Percentiles rank a stretch among this genome's conserved stretches.
Conservation (phyloP, 768 basidiomycete genomes). For the Pleurotus eryngii region DNA sequence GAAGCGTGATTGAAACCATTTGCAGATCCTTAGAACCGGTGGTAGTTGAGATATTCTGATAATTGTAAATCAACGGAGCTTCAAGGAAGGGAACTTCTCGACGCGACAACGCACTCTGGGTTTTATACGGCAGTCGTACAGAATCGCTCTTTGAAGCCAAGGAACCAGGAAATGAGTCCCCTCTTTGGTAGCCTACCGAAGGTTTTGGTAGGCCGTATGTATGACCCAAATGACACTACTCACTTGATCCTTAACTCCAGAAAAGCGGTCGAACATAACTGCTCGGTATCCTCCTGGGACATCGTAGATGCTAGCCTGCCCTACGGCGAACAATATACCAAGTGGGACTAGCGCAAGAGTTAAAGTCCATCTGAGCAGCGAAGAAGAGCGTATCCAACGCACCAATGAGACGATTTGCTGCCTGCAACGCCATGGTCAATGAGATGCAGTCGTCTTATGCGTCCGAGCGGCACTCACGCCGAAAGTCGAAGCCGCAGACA, state of each 20-base stretch:
- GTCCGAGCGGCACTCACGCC: conserved; percentile 41
- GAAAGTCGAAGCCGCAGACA: neutral
- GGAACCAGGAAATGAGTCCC: conserved; percentile 97
- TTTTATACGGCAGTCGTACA: conserved; percentile 97
- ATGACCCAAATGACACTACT: conserved; percentile 13
- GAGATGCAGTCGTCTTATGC: neutral
- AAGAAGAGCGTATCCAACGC: conserved; percentile 11
- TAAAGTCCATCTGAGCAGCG: neutral
- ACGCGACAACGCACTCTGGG: conserved; percentile 62
- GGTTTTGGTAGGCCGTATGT: conserved; percentile 5
- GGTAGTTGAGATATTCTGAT: conserved; percentile 94
- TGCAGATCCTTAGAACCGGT: conserved; percentile 98
- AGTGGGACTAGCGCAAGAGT: conserved; percentile 33
- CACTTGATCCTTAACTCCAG: conserved; percentile 82
- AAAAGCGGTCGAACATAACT: conserved; percentile 98
- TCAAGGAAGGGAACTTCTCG: neutral
- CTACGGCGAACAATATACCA: conserved; percentile 38
- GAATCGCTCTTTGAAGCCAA: conserved; percentile 92
- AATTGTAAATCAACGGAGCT: conserved; percentile 9
- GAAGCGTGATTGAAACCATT: conserved; percentile 96
- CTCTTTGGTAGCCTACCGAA: conserved; percentile 75
- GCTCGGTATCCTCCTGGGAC: conserved; percentile 92
- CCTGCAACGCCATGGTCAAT: conserved; percentile 47
- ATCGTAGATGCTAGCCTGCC: conserved; percentile 56
- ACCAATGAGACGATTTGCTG: conserved; percentile 49